Base-by-base conservation (phyloP, 2,329 filamentous ascomycete species). In the Penicillium sclerotiorum region DNA sequence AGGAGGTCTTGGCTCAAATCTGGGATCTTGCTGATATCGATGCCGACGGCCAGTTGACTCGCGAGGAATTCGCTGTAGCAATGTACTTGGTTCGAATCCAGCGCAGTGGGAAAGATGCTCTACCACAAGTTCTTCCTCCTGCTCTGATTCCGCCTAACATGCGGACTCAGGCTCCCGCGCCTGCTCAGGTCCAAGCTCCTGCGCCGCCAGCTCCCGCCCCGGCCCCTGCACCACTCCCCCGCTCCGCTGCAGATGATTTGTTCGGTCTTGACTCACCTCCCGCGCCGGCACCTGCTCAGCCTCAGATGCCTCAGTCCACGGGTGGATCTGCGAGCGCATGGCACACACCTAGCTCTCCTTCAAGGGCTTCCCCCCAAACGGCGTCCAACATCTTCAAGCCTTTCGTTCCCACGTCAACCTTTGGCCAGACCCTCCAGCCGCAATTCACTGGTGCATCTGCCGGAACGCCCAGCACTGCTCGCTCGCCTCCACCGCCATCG, bases 1-100 rank as follows among this genome's bases (percentile, higher is more conserved):
- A 97, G 67, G 93, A 96, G 63, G 84, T 84, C 8, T 78, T 99
- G 45, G 94, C 94, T 23, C 89, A 95, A 62, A 95, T 99, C 56
- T 99, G 94, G 94, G 94, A 99, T 69, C 82, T 99, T 23, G 88
- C 94, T 12, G 94, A 99, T 72, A 90, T 96, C 71, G 90, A 90
- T 65, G 94, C 90, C 7, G 88, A 92, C 60, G 94, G 94, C 9
- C 86, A 88, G 49, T 77, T 99, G 49, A 91, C 82, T 39, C 85
- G 84, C 61, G 94, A 99, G 59, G 92, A 96, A 62, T 99, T 99
- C 67, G 91, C 94, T 0, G 91, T 99, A 39, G 93, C 94, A 45
- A 96, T 99, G 92, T 95, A 95, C 67, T 79, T 99, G 43, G 96
- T 99, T 62, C 84, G 92, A 53, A 89, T 95, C 68, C 92, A 96